Evolutionary conservation across 1,284 basidiomycete genomes (phyloP), one percentile per base, ranked within the genome.

Genomic region (Fomitopsis pinicola): DNA sequence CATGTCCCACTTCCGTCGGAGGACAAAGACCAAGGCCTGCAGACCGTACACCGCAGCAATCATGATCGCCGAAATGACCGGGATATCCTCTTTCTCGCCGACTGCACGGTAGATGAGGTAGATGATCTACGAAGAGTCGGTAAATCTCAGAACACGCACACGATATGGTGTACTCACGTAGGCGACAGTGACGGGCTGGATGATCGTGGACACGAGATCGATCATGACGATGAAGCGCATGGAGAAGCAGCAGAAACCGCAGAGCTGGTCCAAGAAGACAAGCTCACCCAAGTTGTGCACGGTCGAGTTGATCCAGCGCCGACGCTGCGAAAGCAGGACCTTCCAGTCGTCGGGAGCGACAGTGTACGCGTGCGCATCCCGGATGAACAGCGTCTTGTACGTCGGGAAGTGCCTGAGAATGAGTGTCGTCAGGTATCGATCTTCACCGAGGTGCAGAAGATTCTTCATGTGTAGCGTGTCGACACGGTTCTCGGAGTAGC

Each of bases 281-380:
- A 99, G 82, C 75, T 98, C 97, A 56, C 88, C 92, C 63, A 99
- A 79, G 75, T 99, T 99, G 80, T 99, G 97, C 36, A 99, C 89
- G 0, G 97, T 99, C 42, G 95, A 98, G 80, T 99, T 99, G 79
- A 99, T 99, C 97, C 97, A 99, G 70, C 95, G 91, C 79, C 96
- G 91, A 79, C 96, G 89, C 75, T 99, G 97, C 10, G 95, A 97
- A n/a, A 99, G 80, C 66, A 99, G 77, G 52, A 99, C 90, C 72
- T 89, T 89, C 94, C 95, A 98, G 68, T 94, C 90, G 68, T 94
- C 93, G 0, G 95, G 95, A 6, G 95, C 94, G 35, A 97, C 91
- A 0, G 94, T 97, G 72, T 82, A 93, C 1, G 96, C 95, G 72
- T 94, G 90, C 1, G 95, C 95, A 72, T 98, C 96, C 17, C 92